Evolutionary conservation across 768 basidiomycete genomes (phyloP).

Genomic region (Chalciporus sphaerocephalus): DNA sequence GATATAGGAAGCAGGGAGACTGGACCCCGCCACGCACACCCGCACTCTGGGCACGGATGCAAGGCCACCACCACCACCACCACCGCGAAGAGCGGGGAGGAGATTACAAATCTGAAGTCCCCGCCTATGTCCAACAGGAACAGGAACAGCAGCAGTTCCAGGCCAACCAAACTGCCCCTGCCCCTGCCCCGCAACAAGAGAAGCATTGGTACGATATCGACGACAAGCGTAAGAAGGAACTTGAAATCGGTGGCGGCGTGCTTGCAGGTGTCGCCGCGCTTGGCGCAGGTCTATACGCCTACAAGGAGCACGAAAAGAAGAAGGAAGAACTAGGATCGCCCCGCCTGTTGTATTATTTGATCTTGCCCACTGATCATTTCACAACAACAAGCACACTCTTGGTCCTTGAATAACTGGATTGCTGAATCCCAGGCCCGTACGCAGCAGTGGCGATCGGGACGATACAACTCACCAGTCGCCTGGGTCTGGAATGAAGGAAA

Average conservation of each 20-base stretch:
- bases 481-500: conserved; percentile 63
- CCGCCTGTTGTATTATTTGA: neutral
- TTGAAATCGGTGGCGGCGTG: conserved; percentile 65
- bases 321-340: conserved; percentile 47
- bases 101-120: conserved; percentile 13
- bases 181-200: conserved; percentile 38
- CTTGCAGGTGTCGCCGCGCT: conserved; percentile 49
- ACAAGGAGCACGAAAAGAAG: conserved; percentile 52
- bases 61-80: conserved; percentile 27
- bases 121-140: conserved; percentile 24
- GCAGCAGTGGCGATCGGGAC: conserved; percentile 40
- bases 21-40: conserved; percentile 64
- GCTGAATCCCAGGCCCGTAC: conserved; percentile 54
- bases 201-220: conserved; percentile 55
- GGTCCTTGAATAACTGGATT: conserved; percentile 53
- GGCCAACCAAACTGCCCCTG: conserved; percentile 16
- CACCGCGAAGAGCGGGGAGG: conserved; percentile 16
- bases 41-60: conserved; percentile 61
- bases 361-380: neutral
- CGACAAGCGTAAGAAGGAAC: conserved; percentile 52
- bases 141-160: conserved; percentile 26
- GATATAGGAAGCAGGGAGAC: conserved; percentile 42
- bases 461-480: conserved; percentile 44
- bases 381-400: conserved; percentile 48
- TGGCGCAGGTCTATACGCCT: conserved; percentile 48